Percentiles rank a stretch among this genome's conserved stretches.
Evolutionary conservation across 495 filamentous ascomycete genomes (phyloP).

Genomic region (Cercophora sp.): DNA sequence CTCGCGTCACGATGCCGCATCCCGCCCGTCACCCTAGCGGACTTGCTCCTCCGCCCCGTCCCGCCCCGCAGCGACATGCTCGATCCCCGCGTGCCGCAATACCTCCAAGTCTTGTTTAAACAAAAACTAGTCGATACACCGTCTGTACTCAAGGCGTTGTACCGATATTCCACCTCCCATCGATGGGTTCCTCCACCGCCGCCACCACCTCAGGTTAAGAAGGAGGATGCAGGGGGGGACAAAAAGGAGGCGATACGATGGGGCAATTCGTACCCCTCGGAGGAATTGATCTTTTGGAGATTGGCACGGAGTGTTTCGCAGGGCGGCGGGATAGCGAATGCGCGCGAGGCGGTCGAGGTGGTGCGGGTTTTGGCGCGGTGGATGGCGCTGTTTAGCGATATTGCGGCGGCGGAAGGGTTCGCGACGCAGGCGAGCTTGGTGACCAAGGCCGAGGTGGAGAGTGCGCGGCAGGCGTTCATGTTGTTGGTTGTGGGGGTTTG

Average conservation of each 20-base stretch:
- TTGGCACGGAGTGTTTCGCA: constrained; percentile 43
- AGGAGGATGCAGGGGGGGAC: constrained; percentile 11
- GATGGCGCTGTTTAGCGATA: constrained; percentile 43
- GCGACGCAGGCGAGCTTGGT: constrained; percentile 36
- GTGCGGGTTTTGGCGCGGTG: constrained; percentile 35
- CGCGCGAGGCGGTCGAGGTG: constrained; percentile 33
- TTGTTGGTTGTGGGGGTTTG: constrained; percentile 44
- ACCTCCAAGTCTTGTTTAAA: constrained; percentile 58
- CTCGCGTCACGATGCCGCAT: constrained; percentile 43
- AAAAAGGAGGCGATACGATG: constrained; percentile 32
- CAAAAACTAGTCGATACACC: constrained; percentile 50
- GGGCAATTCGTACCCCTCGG: constrained; percentile 44
- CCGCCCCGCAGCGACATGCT: constrained; percentile 46
- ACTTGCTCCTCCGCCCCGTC: constrained; percentile 53
- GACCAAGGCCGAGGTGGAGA: constrained; percentile 43
- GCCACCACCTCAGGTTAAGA: constrained; percentile 13
- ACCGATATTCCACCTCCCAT: constrained; percentile 55
- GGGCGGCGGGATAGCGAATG: constrained; percentile 32
- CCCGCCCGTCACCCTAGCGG: constrained; percentile 47
- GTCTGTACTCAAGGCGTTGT: constrained; percentile 54
- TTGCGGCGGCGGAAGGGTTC: constrained; percentile 37
- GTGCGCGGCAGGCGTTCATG: constrained; percentile 52
- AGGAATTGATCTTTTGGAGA: constrained; percentile 51
- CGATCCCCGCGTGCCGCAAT: constrained; percentile 62
- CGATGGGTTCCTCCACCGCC: constrained; percentile 14